These are phyloP conservation scores for Vachellia pachyceras DNA, from an alignment of 306 rosid species.

Conservation along the genomic window DNA sequence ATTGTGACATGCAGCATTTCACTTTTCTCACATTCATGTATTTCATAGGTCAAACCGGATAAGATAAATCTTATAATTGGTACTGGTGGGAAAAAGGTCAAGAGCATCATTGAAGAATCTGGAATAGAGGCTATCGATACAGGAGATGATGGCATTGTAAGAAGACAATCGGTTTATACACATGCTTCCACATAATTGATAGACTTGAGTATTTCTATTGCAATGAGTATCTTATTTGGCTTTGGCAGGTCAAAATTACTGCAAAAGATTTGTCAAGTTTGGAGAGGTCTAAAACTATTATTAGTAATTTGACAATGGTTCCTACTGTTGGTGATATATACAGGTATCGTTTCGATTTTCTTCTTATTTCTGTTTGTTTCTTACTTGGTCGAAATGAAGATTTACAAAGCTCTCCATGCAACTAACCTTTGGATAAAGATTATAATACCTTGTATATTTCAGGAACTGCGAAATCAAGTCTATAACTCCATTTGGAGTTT, in stretches of 20 bases:
- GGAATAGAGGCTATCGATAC: constrained; percentile 87
- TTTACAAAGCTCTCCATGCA: not conserved
- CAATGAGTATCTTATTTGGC: constrained; percentile 36
- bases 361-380: constrained; percentile 28
- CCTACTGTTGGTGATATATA: constrained; percentile 88
- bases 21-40: constrained; percentile 29
- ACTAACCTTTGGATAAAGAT: constrained; percentile 15
- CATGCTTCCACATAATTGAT: constrained; percentile 24
- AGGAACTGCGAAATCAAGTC: constrained; percentile 94
- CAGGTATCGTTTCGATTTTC: constrained; percentile 56
- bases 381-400: constrained; percentile 14
- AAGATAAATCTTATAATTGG: constrained; percentile 87
- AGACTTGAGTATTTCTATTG: constrained; percentile 13
- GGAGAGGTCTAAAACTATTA: constrained; percentile 86
- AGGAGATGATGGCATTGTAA: constrained; percentile 82
- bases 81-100: constrained; percentile 93
- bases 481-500: constrained; percentile 78
- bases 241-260: constrained; percentile 85
- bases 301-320: constrained; percentile 87
- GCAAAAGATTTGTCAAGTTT: constrained; percentile 80
- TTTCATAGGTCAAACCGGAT: constrained; percentile 76
- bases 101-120: constrained; percentile 91
- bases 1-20: constrained; percentile 36
- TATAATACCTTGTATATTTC: constrained; percentile 27
- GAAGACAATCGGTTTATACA: constrained; percentile 43